phyloP scores from a whole-genome alignment of 2,329 filamentous ascomycete species.

The Epichloe elymi region DNA sequence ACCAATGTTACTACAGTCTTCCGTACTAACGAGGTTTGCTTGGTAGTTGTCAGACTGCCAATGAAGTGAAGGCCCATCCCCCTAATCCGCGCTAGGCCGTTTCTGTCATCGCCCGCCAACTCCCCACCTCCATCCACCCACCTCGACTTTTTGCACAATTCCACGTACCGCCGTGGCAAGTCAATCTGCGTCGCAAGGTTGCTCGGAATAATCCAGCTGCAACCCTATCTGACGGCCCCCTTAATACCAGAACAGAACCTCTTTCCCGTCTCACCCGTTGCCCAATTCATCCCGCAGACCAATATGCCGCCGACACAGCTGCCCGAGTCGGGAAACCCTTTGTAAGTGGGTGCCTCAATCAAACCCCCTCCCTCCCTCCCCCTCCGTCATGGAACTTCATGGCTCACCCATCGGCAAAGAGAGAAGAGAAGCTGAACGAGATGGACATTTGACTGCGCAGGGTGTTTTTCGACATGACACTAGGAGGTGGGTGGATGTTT shows the following conservation, averaged over 20 bases:
- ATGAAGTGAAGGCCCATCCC: too few species aligned
- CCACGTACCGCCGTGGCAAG: background rate
- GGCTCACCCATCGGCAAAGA: background rate
- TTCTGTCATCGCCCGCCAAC: background rate
- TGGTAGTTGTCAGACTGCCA: too few species aligned
- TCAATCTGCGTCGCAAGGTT: background rate
- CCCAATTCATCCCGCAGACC: background rate
- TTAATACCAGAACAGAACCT: too few species aligned
- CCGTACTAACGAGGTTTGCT: too few species aligned
- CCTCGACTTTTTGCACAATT: background rate
- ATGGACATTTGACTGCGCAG: slow-evolving; percentile 15
- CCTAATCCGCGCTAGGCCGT: background rate
- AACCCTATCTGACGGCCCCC: too few species aligned
- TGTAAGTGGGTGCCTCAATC: slow-evolving; percentile 22
- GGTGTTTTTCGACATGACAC: slow-evolving; percentile 66
- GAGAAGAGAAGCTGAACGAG: background rate
- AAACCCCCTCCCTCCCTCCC: too few species aligned
- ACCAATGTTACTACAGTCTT: too few species aligned
- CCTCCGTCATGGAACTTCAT: background rate
- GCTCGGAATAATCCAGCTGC: too few species aligned
- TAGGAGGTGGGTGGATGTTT: slow-evolving; percentile 48
- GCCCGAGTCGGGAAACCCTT: slow-evolving; percentile 32
- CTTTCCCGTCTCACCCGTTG: background rate
- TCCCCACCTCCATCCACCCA: background rate
- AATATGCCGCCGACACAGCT: slow-evolving; percentile 32